These are phyloP conservation scores for Sugiyamaella japonica DNA, from an alignment of 1,139 yeast genomes.

Conservation along the genomic window DNA sequence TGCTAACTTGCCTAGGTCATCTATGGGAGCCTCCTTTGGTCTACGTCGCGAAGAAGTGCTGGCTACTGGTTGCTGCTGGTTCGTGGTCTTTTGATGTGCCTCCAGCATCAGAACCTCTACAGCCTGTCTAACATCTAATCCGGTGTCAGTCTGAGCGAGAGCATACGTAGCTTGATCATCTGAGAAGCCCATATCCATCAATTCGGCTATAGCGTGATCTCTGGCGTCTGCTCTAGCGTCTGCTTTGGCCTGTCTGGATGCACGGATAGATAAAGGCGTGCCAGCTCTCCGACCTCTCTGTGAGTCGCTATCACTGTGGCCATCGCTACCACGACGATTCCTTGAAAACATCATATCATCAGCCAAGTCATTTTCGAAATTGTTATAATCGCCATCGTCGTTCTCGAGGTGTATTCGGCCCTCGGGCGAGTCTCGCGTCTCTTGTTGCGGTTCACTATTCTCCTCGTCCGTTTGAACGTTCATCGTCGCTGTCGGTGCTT, in stretches of 20 bases:
- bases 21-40: conserved; percentile 7
- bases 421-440: conserved; percentile 10
- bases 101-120: conserved; percentile 65
- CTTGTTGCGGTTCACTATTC: conserved; percentile 23
- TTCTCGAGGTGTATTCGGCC: not conserved
- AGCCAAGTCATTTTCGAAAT: conserved; percentile 9
- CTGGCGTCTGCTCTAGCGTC: conserved; percentile 35
- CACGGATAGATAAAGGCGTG: not conserved
- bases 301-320: not conserved
- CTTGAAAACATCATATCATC: not conserved
- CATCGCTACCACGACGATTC: not conserved
- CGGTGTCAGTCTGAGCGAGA: conserved; percentile 52
- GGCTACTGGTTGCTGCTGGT: conserved; percentile 2
- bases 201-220: conserved; percentile 65
- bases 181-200: conserved; percentile 78
- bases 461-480: conserved; percentile 17
- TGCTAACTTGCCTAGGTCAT: conserved; percentile 49
- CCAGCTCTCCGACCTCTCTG: not conserved
- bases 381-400: conserved; percentile 3
- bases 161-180: conserved; percentile 63
- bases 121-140: conserved; percentile 63
- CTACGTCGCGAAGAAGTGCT: conserved; percentile 15
- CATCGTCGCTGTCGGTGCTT: conserved; percentile 11
- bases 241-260: conserved; percentile 6
- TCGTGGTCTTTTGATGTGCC: conserved; percentile 47